Evolutionary conservation across 176 grass and related monocot species (phyloP).

Genomic region (Phyllostachys edulis): DNA sequence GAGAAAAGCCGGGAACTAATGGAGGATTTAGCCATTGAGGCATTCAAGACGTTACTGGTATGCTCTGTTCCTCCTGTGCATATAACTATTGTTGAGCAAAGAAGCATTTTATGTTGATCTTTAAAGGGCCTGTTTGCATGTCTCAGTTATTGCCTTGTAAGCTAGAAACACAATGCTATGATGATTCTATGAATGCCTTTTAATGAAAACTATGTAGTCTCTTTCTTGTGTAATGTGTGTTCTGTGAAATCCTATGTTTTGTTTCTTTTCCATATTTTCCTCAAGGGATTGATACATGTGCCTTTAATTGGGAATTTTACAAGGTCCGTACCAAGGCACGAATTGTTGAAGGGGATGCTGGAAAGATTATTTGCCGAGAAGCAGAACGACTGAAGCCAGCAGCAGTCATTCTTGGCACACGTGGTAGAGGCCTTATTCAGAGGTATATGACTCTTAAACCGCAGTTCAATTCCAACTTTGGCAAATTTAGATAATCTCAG

Average conservation of each 20-base stretch:
- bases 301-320: constrained; percentile 4
- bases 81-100: background rate
- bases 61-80: background rate
- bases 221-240: background rate
- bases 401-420: constrained; percentile 82
- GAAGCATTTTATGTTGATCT: background rate
- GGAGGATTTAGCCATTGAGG: constrained; percentile 70
- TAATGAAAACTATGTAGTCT: background rate
- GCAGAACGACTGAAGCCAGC: constrained; percentile 74
- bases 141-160: background rate
- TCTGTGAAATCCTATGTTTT: constrained; percentile 6
- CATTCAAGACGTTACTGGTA: constrained; percentile 71
- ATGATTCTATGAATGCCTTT: background rate
- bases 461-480: background rate
- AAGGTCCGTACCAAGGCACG: constrained; percentile 69
- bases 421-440: constrained; percentile 64
- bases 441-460: constrained; percentile 40
- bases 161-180: background rate
- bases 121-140: background rate
- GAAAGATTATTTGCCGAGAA: constrained; percentile 74
- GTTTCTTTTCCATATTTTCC: constrained; percentile 1
- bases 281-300: background rate
- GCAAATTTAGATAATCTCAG: background rate
- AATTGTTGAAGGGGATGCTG: constrained; percentile 75
- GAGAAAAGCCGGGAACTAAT: constrained; percentile 56